These are phyloP conservation scores for Artomyces pyxidatus DNA, from an alignment of 768 basidiomycete species.

Conservation along the genomic window DNA sequence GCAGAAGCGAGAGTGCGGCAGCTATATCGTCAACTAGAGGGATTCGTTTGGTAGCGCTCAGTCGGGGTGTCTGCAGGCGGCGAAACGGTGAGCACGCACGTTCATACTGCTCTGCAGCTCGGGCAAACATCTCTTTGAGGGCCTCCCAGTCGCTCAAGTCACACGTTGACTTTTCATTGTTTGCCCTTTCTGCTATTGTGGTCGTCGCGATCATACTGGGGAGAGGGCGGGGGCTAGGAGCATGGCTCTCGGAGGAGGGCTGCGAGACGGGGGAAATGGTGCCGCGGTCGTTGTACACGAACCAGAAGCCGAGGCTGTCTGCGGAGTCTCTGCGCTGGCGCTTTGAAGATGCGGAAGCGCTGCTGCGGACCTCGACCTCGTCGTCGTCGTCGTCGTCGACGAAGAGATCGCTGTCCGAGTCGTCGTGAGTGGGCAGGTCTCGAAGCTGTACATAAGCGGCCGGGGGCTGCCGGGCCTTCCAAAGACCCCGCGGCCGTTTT, in stretches of 20 bases:
- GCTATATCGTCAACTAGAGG: slow-evolving; percentile 34
- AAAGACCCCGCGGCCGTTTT: neutral
- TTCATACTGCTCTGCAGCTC: slow-evolving; percentile 52
- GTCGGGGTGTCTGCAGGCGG: slow-evolving; percentile 8
- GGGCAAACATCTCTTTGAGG: slow-evolving; percentile 53
- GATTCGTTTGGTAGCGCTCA: neutral
- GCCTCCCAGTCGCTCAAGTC: slow-evolving; percentile 54
- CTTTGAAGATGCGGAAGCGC: slow-evolving; percentile 13
- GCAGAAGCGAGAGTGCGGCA: slow-evolving; percentile 46
- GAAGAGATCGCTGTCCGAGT: neutral
- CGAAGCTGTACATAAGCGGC: neutral
- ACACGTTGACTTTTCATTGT: neutral
- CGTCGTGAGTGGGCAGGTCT: neutral
- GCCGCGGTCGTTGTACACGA: slow-evolving; percentile 6
- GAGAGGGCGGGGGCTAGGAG: neutral
- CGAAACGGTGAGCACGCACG: slow-evolving; percentile 28
- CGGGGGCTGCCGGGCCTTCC: neutral
- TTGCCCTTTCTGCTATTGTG: slow-evolving; percentile 10
- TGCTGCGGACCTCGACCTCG: slow-evolving; percentile 16
- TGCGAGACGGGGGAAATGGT: neutral
- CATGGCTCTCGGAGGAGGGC: neutral
- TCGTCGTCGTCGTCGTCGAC: slow-evolving; percentile 11
- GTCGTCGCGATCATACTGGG: slow-evolving; percentile 5
- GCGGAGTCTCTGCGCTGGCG: slow-evolving; percentile 21
- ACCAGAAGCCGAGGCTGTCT: slow-evolving; percentile 12